Percentiles rank a stretch among this genome's conserved stretches.
Evolutionary conservation across 192 early-diverging fungal species (phyloP).

Genomic region (Backusella morwellensis): DNA sequence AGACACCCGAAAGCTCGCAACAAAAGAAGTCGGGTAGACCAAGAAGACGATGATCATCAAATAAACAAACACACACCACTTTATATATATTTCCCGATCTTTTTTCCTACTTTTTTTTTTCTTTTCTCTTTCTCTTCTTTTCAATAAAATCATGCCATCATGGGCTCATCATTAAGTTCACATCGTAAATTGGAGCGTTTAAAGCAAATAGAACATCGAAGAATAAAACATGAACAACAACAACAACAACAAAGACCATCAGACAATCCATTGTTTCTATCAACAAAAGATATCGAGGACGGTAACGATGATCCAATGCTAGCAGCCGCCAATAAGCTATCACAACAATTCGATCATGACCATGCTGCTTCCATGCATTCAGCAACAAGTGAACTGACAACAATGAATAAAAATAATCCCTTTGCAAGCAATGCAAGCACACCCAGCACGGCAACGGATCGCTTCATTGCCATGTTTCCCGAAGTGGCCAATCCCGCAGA

Average conservation of each 20-base stretch:
- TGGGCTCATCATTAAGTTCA: neutral
- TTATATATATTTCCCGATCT: neutral
- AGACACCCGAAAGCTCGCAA: neutral
- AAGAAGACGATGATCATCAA: neutral
- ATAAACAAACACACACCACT: neutral
- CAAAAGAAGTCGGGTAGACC: neutral
- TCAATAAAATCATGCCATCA: neutral
- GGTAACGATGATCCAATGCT: neutral
- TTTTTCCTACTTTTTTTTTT: neutral
- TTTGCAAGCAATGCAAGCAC: neutral
- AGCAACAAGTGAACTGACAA: neutral
- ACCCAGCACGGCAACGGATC: neutral
- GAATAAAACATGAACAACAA: neutral
- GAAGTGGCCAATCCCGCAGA: neutral
- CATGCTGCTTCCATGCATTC: neutral
- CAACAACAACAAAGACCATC: neutral
- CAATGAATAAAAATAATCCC: neutral
- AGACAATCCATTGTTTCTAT: neutral
- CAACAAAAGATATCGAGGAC: neutral
- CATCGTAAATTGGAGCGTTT: neutral
- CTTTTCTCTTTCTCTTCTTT: neutral
- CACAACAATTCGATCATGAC: neutral
- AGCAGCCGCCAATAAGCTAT: neutral
- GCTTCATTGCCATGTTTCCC: neutral
- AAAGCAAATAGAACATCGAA: neutral